Base-by-base conservation (phyloP, 495 filamentous ascomycete genomes). In the Trichoderma gamsii region DNA sequence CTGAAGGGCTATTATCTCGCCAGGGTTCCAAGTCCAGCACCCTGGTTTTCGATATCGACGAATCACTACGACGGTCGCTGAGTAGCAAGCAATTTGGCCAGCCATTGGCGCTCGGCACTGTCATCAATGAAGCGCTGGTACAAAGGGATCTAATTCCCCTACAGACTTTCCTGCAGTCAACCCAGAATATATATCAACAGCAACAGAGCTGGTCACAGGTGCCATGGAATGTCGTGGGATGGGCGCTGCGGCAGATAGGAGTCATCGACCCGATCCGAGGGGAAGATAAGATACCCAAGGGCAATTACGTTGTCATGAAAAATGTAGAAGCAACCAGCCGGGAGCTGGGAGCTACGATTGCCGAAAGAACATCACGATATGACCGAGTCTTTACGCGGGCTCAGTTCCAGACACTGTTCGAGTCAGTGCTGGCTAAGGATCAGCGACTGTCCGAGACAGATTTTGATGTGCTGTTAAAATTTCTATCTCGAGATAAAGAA, bases 71-170 rank as follows among this genome's bases (percentile, higher is more conserved):
- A 16, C 82, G 84, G 41, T 88, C 87, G 21, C 79, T 99, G 70
- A 89, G 93, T 72, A 88, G 83, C 18, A 84, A 86, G 61, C 88
- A 96, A 74, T 96, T 85, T 80, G 96, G 95, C 23, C 83, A 88
- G 27, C 95, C 95, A 23, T 81, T 94, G n/a, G 92, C 89, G 9
- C 79, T 99, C 3, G 89, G 88, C 3, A 84, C 88, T 27, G 95
- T 94, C 51, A 80, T 98, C 77, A 82, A 86, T 38, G 94, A 98
- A 69, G 89, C 91, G 0, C 75, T 95, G 3, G 77, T 78, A 44
- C 87, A 84, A 66, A 85, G 81, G 5, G 86, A 89, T 29, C 84
- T 95, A 78, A 79, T 97, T 18, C 87, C 89, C 2, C 72, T 92
- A 35, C 79, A 85, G 13, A 80, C 86, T 41, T 93, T 93, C 67